Evolutionary conservation across 345 rosid species (phyloP), one percentile per base, ranked within the genome.

Genomic region (Leavenworthia alabamica): DNA sequence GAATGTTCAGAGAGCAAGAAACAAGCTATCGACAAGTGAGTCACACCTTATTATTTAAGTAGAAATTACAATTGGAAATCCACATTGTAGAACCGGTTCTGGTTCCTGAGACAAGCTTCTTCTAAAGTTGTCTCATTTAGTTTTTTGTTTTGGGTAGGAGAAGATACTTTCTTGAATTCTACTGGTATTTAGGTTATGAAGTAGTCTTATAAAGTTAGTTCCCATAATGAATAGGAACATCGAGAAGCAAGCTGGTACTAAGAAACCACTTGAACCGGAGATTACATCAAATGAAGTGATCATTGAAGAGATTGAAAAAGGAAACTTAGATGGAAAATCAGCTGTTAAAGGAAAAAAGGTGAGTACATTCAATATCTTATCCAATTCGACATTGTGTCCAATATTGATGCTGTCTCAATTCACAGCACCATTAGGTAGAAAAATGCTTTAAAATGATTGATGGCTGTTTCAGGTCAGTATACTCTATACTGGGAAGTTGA

Each of bases 321-420:
- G 81, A 47, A 56, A 68, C 35, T 70, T 59, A 5, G 77, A 76
- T 70, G 76, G 80, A 11, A 75, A 77, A 66, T 31, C 75, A 26
- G 85, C 82, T 71, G 69, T 54, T 7, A 41, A 68, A 22, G 87
- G 89, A 36, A 83, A 74, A 69, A 83, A 79, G 79, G 87, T 74
- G 56, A 29, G 60, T 56, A 17, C 17, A 29, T 63, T 14, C 15
- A 8, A 15, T 39, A 36, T 41, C 32, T 49, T 64, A 22, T 63
- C n/a, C 36, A 24, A 52, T 48, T 71, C 13, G 39, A 23, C 23
- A 3, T 31, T 7, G 2, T 43, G 56, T 39, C 22, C 32, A 52
- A 43, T 23, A 16, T 56, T 46, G 42, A 51, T 49, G 28, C 26
- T 26, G 39, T 53, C 36, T 57, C 39, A 24, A 27, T 37, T 52